Evolutionary conservation across 1,284 basidiomycete genomes (phyloP), one percentile per base, ranked within the genome.

Genomic region (Irpex sp.): DNA sequence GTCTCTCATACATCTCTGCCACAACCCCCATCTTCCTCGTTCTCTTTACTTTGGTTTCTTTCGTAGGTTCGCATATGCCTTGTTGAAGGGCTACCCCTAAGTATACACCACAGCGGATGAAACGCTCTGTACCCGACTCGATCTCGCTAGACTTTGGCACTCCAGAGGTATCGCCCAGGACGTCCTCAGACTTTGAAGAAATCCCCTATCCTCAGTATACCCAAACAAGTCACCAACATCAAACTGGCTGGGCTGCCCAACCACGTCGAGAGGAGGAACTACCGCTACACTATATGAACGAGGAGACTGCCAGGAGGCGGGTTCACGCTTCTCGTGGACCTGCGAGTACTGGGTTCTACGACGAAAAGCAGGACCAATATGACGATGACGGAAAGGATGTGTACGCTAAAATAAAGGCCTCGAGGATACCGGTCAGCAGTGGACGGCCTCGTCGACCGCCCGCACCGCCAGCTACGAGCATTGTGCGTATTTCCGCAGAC

Each of bases 381-480:
- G 89, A 91, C 69, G 87, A 88, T 72, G 86, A 86, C 65, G 86
- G 89, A 26, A 92, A 92, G 77, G 88, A 88, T 64, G 86, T 90
- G 9, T 92, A 89, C 71, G 81, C 80, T 70, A 93, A 92, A 78
- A 76, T 81, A 60, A 81, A 81, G 63, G 75, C 81, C 15, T 69
- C 79, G 17, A 79, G 77, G 67, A 76, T 77, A 55, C 82, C 82
- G 40, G 73, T 87, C 55, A 79, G 82, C 51, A 88, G 87, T 65
- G 89, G 89, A 6, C 82, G 88, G 19, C 75, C 83, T 59, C 82
- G 85, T 44, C 83, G 83, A 62, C 80, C 81, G 0, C 85, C 82
- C 15, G 76, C 80, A 2, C 88, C 90, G 1, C 91, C 91, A 26
- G 85, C 91, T 19, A 86, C 89, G 9, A 87, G 84, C 52, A 79